Base-by-base conservation (phyloP, 148 eudicot genomes). In the Vaccinium corymbosum region DNA sequence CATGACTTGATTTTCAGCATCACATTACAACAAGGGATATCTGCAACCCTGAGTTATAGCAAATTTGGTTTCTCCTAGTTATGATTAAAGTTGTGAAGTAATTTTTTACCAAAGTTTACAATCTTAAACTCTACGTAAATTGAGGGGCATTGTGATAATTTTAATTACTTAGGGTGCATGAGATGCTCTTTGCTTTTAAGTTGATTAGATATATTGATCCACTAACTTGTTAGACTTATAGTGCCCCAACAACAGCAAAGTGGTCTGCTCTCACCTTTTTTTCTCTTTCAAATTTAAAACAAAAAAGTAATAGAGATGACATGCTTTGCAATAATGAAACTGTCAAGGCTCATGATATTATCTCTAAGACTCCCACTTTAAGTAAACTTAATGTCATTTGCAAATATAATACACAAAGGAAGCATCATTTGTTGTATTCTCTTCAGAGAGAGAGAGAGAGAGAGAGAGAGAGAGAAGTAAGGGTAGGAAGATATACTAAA, bases 221-320 rank as follows among this genome's bases (percentile, higher is more conserved):
- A 92, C 94, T 90, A 91, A 91, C 92, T 85, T 71, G 76, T 22
- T 89, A 90, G 97, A 95, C 93, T 93, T 92, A 68, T 22, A 22
- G 86, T 85, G 92, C 88, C 88, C 90, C 91, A 90, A 91, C 92
- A 92, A 93, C 79, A 90, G 88, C 76, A 90, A 93, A 91, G 90
- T 87, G 93, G 90, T 88, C 90, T 87, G 84, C 81, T 42, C 82
- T 85, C 89, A 88, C 86, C 89, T 86, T 92, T 92, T 92, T 82
- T 92, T 80, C 78, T 77, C 64, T 71, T 82, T 68, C 56, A 66
- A 85, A 78, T 81, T 84, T 83, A 59, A 78, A 84, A 83, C 73
- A 42, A 80, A 89, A 91, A 83, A 74, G 82, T 80, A 86, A 86
- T 73, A 75, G 20, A 77, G 85, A 88, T 88, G 50, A 53, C 73